phyloP scores from a whole-genome alignment of 78 protist species.

The Polysphondylium violaceum region DNA sequence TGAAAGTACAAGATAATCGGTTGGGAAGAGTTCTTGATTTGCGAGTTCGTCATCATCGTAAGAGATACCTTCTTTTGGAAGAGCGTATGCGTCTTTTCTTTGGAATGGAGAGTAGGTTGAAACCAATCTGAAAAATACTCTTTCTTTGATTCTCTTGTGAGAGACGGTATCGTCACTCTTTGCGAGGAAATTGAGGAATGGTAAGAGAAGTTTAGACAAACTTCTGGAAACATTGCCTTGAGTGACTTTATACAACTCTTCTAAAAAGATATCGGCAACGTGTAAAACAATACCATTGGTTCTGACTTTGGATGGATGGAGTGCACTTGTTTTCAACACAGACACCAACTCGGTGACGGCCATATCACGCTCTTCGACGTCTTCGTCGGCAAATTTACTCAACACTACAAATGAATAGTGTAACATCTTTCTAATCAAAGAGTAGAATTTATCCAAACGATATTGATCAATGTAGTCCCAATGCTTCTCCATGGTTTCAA shows the following conservation, averaged over 20 bases:
- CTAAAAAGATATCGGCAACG: slow-evolving; percentile 66
- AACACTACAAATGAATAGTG: slow-evolving; percentile 14
- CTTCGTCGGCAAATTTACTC: background rate
- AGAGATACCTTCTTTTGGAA: slow-evolving; percentile 7
- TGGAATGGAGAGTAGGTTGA: slow-evolving; percentile 62
- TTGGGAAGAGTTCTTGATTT: slow-evolving; percentile 26
- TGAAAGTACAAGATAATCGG: slow-evolving; percentile 49
- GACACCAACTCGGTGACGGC: background rate
- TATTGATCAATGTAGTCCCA: slow-evolving; percentile 49
- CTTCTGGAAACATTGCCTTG: slow-evolving; percentile 15
- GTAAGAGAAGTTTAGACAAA: slow-evolving; percentile 30
- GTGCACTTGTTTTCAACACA: background rate
- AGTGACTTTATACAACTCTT: slow-evolving; percentile 16
- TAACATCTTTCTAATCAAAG: slow-evolving; percentile 39
- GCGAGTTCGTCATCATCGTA: slow-evolving; percentile 8
- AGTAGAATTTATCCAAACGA: slow-evolving; percentile 64
- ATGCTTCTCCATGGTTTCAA: slow-evolving; percentile 19
- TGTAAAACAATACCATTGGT: slow-evolving; percentile 51
- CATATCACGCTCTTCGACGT: background rate
- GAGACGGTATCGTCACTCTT: slow-evolving; percentile 37
- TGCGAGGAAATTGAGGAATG: slow-evolving; percentile 54
- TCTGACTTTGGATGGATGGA: background rate
- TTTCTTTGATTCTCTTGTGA: slow-evolving; percentile 31
- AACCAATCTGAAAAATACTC: slow-evolving; percentile 44
- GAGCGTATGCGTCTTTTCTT: slow-evolving; percentile 34